These are phyloP conservation scores for Radiomyces spectabilis DNA, from an alignment of 192 early-diverging fungal species.

Conservation along the genomic window DNA sequence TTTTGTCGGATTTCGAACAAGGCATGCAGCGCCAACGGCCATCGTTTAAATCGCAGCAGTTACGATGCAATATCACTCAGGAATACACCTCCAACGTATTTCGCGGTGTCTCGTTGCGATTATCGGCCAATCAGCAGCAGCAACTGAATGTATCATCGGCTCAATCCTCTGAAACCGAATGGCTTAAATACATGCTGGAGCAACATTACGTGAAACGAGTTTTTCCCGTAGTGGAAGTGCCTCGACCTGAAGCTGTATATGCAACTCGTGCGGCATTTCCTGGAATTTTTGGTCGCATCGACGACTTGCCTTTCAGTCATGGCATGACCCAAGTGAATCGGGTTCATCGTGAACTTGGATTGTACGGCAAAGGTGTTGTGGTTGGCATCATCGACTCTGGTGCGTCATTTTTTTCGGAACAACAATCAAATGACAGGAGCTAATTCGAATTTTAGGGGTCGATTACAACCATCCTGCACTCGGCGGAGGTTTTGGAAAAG, in stretches of 20 bases:
- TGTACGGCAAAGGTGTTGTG: conserved; percentile 54
- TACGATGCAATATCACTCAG: conserved; percentile 6
- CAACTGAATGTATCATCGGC: neutral
- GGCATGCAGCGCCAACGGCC: neutral
- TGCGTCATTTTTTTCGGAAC: neutral
- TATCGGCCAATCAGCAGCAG: neutral
- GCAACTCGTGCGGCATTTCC: neutral
- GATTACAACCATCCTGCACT: conserved; percentile 60
- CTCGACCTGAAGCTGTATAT: neutral
- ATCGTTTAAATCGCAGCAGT: neutral
- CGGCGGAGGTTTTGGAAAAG: conserved; percentile 55
- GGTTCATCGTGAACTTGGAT: conserved; percentile 36
- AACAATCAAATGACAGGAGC: neutral
- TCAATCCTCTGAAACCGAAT: too few species aligned
- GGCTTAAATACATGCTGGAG: neutral
- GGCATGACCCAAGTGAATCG: conserved; percentile 40
- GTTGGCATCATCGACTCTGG: conserved; percentile 66
- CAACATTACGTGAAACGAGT: too few species aligned
- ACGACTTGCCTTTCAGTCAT: conserved; percentile 30
- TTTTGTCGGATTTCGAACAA: conserved; percentile 1
- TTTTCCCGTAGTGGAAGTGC: too few species aligned
- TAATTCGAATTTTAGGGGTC: conserved; percentile 18
- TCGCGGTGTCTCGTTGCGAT: conserved; percentile 10
- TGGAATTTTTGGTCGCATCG: too few species aligned
- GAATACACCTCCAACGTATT: conserved; percentile 7